Percentiles rank a stretch among this genome's conserved stretches.
Evolutionary conservation across 306 rosid genomes (phyloP).

Genomic region (Prunus davidiana): DNA sequence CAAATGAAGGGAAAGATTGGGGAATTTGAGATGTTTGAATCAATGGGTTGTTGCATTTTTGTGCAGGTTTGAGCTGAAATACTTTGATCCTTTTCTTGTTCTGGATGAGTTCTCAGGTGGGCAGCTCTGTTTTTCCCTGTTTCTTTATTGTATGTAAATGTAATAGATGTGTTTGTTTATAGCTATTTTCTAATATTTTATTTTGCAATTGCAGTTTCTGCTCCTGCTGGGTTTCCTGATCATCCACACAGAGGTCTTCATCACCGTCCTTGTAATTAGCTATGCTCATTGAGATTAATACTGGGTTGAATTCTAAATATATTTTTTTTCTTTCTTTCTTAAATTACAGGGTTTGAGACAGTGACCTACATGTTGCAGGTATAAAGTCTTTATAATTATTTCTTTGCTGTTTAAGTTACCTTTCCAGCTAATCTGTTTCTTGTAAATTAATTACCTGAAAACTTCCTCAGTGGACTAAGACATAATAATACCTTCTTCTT

Average conservation of each 20-base stretch:
- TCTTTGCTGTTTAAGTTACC: background rate
- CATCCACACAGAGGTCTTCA: constrained; percentile 86
- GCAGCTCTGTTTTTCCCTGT: constrained; percentile 26
- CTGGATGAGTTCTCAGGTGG: constrained; percentile 97
- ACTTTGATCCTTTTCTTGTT: constrained; percentile 91
- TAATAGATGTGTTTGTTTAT: background rate
- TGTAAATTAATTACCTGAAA: background rate
- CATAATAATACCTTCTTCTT: background rate
- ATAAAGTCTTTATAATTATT: background rate
- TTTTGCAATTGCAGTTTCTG: constrained; percentile 52
- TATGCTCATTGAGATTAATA: background rate
- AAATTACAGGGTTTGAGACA: constrained; percentile 79
- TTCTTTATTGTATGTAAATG: background rate
- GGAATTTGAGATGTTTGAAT: constrained; percentile 20
- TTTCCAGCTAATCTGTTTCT: background rate
- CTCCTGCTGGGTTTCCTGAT: constrained; percentile 98
- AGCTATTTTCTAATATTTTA: constrained; percentile 7
- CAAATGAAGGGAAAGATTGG: background rate
- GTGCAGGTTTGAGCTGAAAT: constrained; percentile 81
- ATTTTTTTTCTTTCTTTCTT: constrained; percentile 15
- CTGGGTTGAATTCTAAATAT: constrained; percentile 26
- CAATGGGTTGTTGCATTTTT: constrained; percentile 22
- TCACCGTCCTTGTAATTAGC: background rate
- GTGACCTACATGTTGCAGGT: constrained; percentile 99
- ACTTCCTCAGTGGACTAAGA: background rate